Conservation (phyloP, 176 grass and related monocot genomes). For the Raddia guianensis region DNA sequence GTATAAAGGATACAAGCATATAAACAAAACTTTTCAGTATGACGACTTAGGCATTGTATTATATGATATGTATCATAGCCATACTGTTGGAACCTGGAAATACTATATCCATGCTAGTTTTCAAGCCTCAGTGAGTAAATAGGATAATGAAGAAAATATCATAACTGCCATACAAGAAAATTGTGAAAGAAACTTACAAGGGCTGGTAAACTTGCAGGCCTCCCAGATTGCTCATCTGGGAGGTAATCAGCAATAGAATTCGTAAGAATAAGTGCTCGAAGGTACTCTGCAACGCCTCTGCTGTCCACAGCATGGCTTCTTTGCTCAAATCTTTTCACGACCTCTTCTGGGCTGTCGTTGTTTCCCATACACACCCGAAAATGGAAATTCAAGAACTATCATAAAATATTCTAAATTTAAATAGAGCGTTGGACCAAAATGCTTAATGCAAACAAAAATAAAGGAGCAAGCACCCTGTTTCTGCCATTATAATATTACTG, state of each 20-base stretch:
- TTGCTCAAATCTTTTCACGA: slow-evolving; percentile 92
- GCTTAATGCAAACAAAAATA: slow-evolving; percentile 10
- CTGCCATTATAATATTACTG: slow-evolving; percentile 5
- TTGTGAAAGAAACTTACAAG: slow-evolving; percentile 63
- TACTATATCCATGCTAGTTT: not conserved
- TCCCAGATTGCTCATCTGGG: slow-evolving; percentile 82
- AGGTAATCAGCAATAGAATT: slow-evolving; percentile 88
- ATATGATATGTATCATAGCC: not conserved
- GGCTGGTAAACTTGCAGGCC: slow-evolving; percentile 74
- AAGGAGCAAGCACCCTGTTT: not conserved
- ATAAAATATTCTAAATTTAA: slow-evolving; percentile 21
- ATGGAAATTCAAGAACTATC: slow-evolving; percentile 14
- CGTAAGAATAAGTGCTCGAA: slow-evolving; percentile 88
- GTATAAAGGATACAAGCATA: not conserved
- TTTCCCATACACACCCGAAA: slow-evolving; percentile 31
- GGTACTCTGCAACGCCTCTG: slow-evolving; percentile 86
- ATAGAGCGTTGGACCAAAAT: not conserved
- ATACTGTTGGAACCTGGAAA: not conserved
- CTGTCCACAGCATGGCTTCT: slow-evolving; percentile 93
- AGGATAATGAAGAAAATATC: slow-evolving; percentile 15
- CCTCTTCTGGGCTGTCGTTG: slow-evolving; percentile 74
- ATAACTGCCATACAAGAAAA: not conserved
- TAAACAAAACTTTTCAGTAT: slow-evolving; percentile 4
- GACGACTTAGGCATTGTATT: not conserved
- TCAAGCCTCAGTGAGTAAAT: not conserved